Base-by-base conservation (phyloP, 352 stramenopile species). In the Globisporangium ultimum region DNA sequence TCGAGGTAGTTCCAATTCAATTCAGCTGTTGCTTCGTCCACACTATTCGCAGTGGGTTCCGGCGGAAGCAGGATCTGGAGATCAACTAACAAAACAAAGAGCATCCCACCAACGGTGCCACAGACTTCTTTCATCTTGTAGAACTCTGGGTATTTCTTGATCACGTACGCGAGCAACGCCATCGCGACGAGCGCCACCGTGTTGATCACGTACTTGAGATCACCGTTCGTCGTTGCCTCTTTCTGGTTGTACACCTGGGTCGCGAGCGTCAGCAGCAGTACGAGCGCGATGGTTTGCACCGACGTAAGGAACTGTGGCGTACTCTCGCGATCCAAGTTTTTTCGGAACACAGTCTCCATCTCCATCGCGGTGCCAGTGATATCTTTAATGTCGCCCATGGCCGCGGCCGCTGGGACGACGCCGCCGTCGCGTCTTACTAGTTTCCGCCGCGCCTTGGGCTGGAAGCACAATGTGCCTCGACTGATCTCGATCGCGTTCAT, bases 401-500 rank as follows among this genome's bases (percentile, higher is more conserved):
- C 38, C 7, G 53, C 15, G 0, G 22, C 2, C 5, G 24, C 24
- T 28, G 24, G 24, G 2, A 28, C 24, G 24, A 28, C 24, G 24
- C 24, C 24, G 24, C 24, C 21, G 45, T 67, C 48, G 3, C 48
- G 59, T 13, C 41, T 46, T 10, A 11, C 61, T 45, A 34, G 45
- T 36, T 32, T 63, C 32, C 18, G 65, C 28, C 49, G 43, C 0
- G 49, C 15, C 42, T 86, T 89, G 22, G 67, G 55, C 48, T 73
- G 70, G 43, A 91, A 91, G 11, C 60, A 66, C 12, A 91, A 62
- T 5, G 74, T 87, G 6, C 58, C 63, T 15, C 58, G 60, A 22
- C 67, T 76, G 60, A 88, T 87, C 42, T 82, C 71, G 24, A 91
- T 66, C n/a, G 65, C 67, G 57, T 81, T 84, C 70, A 86, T 87